A percentile compares a stretch with the other conserved stretches of the same genome.
Evolutionary conservation across 1,284 basidiomycete genomes (phyloP).

Genomic region (Fomes fomentarius): DNA sequence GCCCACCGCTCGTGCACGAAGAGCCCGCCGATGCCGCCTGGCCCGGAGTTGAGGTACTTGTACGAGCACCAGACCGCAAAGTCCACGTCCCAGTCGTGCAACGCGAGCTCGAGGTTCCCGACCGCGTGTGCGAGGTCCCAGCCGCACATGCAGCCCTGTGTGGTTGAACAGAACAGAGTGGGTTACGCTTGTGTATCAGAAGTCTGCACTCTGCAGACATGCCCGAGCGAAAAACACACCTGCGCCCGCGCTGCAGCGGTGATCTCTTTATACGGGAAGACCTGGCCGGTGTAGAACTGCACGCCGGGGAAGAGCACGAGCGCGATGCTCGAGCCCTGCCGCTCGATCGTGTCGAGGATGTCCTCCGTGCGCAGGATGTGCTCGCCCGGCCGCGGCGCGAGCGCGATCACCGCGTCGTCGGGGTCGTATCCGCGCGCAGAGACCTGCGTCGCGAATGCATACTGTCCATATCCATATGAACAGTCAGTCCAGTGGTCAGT

Average conservation of each 20-base stretch:
- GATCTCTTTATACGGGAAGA: conserved; percentile 86
- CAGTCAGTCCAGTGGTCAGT: conserved; percentile 3
- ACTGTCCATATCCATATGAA: too few relatives aligned
- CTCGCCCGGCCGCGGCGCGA: conserved; percentile 84
- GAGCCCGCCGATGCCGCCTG: conserved; percentile 93
- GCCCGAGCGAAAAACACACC: too few relatives aligned
- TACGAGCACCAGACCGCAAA: conserved; percentile 99
- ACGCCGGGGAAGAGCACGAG: conserved; percentile 90
- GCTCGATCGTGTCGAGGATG: conserved; percentile 78
- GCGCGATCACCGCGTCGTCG: conserved; percentile 73
- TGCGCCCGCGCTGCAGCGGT: conserved; percentile 83
- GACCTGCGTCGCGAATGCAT: conserved; percentile 92
- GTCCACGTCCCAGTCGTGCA: conserved; percentile 95
- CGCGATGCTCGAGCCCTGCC: conserved; percentile 78
- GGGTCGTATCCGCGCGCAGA: conserved; percentile 82
- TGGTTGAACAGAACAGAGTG: neutral
- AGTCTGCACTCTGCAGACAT: too few relatives aligned
- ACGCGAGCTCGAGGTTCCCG: conserved; percentile 88
- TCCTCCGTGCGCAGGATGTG: conserved; percentile 89
- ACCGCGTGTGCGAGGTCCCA: conserved; percentile 97
- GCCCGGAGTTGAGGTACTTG: conserved; percentile 97
- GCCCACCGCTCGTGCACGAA: conserved; percentile 89
- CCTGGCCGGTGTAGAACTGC: conserved; percentile 98
- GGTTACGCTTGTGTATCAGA: too few relatives aligned
- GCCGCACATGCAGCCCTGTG: conserved; percentile 87